phyloP scores from a whole-genome alignment of 257 asterid genomes.

The Solanum sejunctum region DNA sequence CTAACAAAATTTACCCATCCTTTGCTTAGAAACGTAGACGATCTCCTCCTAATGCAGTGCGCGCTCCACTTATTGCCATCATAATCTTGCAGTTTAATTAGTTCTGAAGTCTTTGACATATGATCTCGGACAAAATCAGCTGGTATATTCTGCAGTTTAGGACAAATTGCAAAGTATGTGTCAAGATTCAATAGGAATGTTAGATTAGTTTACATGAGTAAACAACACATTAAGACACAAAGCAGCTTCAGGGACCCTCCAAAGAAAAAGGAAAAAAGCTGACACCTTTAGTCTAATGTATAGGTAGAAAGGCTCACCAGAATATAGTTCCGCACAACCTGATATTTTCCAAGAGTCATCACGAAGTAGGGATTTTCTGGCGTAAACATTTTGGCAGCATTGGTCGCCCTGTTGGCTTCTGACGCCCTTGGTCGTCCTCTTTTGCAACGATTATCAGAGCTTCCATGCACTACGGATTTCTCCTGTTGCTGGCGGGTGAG shows the following conservation, averaged over 20 bases:
- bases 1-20: neutral
- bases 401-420: neutral
- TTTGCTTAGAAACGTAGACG: neutral
- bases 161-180: neutral
- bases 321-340: neutral
- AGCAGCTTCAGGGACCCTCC: neutral
- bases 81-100: neutral
- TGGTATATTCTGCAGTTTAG: slow-evolving; percentile 3
- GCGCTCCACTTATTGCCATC: neutral
- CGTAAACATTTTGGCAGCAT: neutral
- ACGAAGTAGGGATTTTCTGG: neutral
- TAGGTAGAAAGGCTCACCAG: slow-evolving; percentile 8
- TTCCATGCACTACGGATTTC: neutral
- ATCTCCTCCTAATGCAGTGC: neutral
- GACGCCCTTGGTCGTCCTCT: neutral
- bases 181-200: neutral
- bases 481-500: neutral
- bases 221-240: neutral
- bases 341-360: neutral
- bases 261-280: too few relatives aligned
- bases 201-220: neutral
- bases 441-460: neutral
- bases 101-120: neutral
- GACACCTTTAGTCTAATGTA: neutral
- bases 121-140: neutral